Base-by-base conservation (phyloP, 495 filamentous ascomycete species). In the Podospora didyma region DNA sequence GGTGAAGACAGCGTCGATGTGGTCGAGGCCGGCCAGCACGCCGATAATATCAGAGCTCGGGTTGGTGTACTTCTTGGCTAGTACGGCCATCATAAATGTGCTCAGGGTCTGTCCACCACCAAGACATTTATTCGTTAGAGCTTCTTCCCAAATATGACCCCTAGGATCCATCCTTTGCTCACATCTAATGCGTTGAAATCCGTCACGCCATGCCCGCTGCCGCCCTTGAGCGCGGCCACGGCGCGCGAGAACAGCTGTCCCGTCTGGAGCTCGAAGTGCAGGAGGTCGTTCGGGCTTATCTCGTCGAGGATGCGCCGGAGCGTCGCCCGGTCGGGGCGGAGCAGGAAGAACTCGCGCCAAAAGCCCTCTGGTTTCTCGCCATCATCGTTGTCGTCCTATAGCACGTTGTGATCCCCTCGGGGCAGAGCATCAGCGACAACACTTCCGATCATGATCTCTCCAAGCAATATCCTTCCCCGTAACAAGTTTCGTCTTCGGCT, bases 1-100 rank as follows among this genome's bases (percentile, higher is more conserved):
- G 19, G 89, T 84, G 67, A 97, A 92, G 49, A 92, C 82, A 12
- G 78, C 77, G 70, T 98, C 94, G 28, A 95, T 87, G 59, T 91
- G 78, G 72, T 96, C 85, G 41, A 98, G 80, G 7, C 94, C 95
- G 6, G 93, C 89, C 48, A 98, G 75, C 10, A 96, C 79, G 34
- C 86, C 84, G 65, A 98, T 96, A 62, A 96, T 89, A 71, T 98
- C 94, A 41, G 92, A 92, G 69, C 91, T 96, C 19, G 92, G 89
- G 62, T 97, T 97, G 35, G 90, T 95, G 71, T 97, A 97, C 66
- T 87, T 90, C 72, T 97, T 98, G 47, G 80, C 79, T 64, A 97
- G 76, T 17, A 95, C 78, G 19, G 81, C 81, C 35, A 85, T 83
- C 73, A 98, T 79, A 69, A 97, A 97, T 35, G 87, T 84, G 73